phyloP scores from a whole-genome alignment of 1,284 basidiomycete genomes.

The Grifola frondosa region DNA sequence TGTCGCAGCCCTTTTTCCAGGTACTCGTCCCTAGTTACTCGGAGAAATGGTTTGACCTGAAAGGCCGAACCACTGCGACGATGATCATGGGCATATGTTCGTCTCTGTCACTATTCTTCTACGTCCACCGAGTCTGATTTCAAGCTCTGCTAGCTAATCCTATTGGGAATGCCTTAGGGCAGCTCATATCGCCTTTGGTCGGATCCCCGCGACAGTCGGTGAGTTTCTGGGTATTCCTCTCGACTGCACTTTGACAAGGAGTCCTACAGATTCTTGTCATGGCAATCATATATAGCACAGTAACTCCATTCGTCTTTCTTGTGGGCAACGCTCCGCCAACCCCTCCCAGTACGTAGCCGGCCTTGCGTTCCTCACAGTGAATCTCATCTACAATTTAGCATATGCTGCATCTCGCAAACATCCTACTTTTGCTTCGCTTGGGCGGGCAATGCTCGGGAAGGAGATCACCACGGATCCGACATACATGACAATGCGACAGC shows the following conservation, averaged over 20 bases:
- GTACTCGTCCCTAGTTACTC: slow-evolving; percentile 70
- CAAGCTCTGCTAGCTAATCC: slow-evolving; percentile 27
- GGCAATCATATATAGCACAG: slow-evolving; percentile 64
- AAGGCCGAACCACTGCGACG: slow-evolving; percentile 73
- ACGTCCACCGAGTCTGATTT: neutral
- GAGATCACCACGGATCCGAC: slow-evolving; percentile 39
- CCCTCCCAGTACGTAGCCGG: slow-evolving; percentile 62
- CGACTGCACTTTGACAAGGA: too few species aligned
- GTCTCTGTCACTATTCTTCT: neutral
- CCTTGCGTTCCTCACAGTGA: too few species aligned
- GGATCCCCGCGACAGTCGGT: slow-evolving; percentile 55
- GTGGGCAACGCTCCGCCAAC: slow-evolving; percentile 49
- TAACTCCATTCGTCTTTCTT: slow-evolving; percentile 54
- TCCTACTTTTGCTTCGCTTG: slow-evolving; percentile 51
- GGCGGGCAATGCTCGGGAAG: slow-evolving; percentile 55
- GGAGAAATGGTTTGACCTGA: slow-evolving; percentile 75
- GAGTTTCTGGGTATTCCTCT: neutral
- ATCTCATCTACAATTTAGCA: slow-evolving; percentile 43
- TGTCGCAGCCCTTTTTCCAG: slow-evolving; percentile 68
- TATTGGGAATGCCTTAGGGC: slow-evolving; percentile 54
- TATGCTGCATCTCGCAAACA: slow-evolving; percentile 61
- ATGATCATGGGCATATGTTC: slow-evolving; percentile 74
- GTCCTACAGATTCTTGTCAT: slow-evolving; percentile 68
- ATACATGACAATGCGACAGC: slow-evolving; percentile 61
- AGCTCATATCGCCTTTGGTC: slow-evolving; percentile 66